Conservation (phyloP, 2,329 filamentous ascomycete species). For the Colletotrichum tropicicola region DNA sequence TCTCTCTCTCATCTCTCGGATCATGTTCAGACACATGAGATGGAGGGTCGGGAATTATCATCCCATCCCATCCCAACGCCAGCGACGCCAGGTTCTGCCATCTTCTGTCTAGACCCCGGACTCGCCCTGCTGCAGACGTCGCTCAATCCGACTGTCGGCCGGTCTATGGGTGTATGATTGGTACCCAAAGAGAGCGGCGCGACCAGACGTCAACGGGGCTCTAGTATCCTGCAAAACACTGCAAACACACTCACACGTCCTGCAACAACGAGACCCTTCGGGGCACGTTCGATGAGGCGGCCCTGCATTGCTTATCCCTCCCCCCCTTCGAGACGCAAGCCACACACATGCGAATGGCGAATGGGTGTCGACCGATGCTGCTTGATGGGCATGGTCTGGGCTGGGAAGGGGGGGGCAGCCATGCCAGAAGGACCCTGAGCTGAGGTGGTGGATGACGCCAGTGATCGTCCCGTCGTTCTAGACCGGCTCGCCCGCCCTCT, state of each 20-base stretch:
- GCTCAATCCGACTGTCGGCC: background rate
- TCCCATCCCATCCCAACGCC: background rate
- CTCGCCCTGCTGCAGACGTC: slow-evolving; percentile 4
- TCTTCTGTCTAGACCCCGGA: background rate
- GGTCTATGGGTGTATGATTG: slow-evolving; percentile 14
- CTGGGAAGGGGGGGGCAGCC: background rate
- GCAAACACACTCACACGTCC: background rate
- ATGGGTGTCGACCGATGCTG: slow-evolving; percentile 7
- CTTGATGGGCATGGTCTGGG: background rate
- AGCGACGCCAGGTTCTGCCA: background rate
- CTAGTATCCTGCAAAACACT: too few species aligned
- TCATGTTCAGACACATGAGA: background rate
- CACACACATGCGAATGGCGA: too few species aligned
- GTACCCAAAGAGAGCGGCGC: background rate
- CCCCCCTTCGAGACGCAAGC: too few species aligned
- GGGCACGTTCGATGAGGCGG: slow-evolving; percentile 14
- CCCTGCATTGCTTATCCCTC: too few species aligned
- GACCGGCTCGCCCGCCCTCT: background rate
- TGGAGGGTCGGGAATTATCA: slow-evolving; percentile 26
- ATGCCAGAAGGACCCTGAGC: slow-evolving; percentile 21
- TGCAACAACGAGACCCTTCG: slow-evolving; percentile 11
- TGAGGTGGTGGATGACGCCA: slow-evolving; percentile 16
- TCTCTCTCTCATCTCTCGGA: background rate
- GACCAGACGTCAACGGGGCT: background rate
- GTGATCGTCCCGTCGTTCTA: slow-evolving; percentile 19